Evolutionary conservation across 352 stramenopile genomes (phyloP), one percentile per base, ranked within the genome.

Genomic region (Pilasporangium apinafurcum): DNA sequence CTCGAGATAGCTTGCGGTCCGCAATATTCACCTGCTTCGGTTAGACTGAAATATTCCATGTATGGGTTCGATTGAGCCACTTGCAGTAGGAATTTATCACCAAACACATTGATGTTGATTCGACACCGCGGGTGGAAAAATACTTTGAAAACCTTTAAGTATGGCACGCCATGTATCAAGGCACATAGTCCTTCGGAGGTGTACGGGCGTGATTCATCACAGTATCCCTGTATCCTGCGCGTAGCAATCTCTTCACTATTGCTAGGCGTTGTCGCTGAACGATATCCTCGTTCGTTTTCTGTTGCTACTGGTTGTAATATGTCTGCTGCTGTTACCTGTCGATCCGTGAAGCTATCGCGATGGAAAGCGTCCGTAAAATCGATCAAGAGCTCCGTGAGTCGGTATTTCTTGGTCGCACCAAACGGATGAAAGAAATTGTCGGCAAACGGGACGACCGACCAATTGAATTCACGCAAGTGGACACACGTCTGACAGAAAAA

Each of bases 401-500:
- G 59, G 18, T 37, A 59, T 45, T 79, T 83, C 8, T 50, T 45
- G 3, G 59, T 61, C 1, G 55, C 51, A 1, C 64, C 65, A 22
- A 83, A 84, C 13, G 65, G 55, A 13, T 53, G 43, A 12, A 84
- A 60, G 43, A 80, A 84, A 0, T 46, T 53, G 16, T 81, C 71
- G 0, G 53, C 64, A 34, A 75, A 79, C 9, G 71, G 71, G 16
- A 72, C 68, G 21, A 79, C 65, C 0, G 53, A 55, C 65, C 68
- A 81, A 44, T 81, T 81, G 48, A 84, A 84, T 50, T 81, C 68
- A 2, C 58, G 59, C 25, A 84, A 37, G 6, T 65, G 30, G 7
- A 53, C 44, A 20, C 70, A 81, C 8, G 47, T 51, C 4, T 21
- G 37, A 36, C 62, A 76, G 28, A 83, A 83, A 9, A 37, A 37